Percentiles rank a stretch among this genome's conserved stretches.
Evolutionary conservation across 2,329 filamentous ascomycete species (phyloP).

Genomic region (Phaeophleospora eucalypticola): DNA sequence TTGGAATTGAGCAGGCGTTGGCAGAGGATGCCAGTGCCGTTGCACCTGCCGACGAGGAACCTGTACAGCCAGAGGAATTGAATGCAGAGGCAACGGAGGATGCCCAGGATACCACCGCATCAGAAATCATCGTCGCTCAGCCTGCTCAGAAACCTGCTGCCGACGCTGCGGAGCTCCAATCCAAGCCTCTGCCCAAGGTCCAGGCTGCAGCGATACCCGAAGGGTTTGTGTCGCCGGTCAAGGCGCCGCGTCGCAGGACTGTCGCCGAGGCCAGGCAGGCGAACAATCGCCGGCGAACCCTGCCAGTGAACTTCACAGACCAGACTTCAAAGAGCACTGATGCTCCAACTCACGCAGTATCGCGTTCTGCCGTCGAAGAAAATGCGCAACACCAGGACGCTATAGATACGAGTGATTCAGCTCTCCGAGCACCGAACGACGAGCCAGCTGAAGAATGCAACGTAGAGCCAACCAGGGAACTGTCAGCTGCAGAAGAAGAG

Average conservation of each 20-base stretch:
- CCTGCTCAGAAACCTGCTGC: background rate
- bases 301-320: conserved; percentile 28
- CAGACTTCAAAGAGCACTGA: background rate
- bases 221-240: conserved; percentile 32
- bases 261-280: conserved; percentile 18
- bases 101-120: background rate
- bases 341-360: background rate
- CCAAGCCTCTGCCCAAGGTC: background rate
- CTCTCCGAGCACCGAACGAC: too few relatives aligned
- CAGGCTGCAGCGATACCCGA: conserved; percentile 19
- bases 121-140: background rate
- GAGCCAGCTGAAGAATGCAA: background rate
- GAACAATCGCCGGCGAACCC: conserved; percentile 24
- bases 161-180: background rate
- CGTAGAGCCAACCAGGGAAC: background rate
- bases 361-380: background rate
- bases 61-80: too few relatives aligned
- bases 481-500: background rate
- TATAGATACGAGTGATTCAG: too few relatives aligned
- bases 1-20: background rate
- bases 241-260: conserved; percentile 18
- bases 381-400: too few relatives aligned
- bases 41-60: background rate
- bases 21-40: background rate
- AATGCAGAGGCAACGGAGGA: too few relatives aligned